Evolutionary conservation across 2,329 filamentous ascomycete genomes (phyloP).

Genomic region (Pseudocercospora fijiensis): DNA sequence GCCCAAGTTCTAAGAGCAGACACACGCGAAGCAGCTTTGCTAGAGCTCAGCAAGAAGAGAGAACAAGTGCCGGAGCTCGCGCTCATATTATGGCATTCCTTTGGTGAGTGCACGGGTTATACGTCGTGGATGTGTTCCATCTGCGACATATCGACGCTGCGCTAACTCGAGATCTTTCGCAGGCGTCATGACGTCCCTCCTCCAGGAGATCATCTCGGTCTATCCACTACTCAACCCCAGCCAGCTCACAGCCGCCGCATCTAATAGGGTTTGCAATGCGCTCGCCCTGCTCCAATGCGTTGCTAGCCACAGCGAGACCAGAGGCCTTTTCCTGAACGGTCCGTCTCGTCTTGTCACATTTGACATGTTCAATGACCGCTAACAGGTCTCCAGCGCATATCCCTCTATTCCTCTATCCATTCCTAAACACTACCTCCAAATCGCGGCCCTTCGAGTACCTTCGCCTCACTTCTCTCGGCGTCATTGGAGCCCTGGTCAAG

Average conservation of each 20-base stretch:
- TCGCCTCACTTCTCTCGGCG: slow-evolving; percentile 88
- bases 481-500: slow-evolving; percentile 96
- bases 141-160: neutral
- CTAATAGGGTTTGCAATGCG: slow-evolving; percentile 95
- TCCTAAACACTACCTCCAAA: slow-evolving; percentile 98
- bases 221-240: slow-evolving; percentile 96
- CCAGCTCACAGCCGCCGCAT: slow-evolving; percentile 94
- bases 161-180: slow-evolving; percentile 27
- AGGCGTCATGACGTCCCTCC: slow-evolving; percentile 97
- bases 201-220: slow-evolving; percentile 98
- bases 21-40: slow-evolving; percentile 82
- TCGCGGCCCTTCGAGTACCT: slow-evolving; percentile 97
- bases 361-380: slow-evolving; percentile 10
- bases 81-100: slow-evolving; percentile 96
- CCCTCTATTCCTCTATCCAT: slow-evolving; percentile 94
- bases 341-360: slow-evolving; percentile 34
- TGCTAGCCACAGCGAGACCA: slow-evolving; percentile 93
- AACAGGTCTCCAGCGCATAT: slow-evolving; percentile 71
- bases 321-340: slow-evolving; percentile 92
- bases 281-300: slow-evolving; percentile 94
- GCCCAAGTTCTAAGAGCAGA: slow-evolving; percentile 84
- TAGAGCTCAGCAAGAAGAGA: slow-evolving; percentile 97
- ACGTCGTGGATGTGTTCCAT: neutral
- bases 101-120: slow-evolving; percentile 62
- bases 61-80: slow-evolving; percentile 97